Evolutionary conservation across 1,139 yeast genomes (phyloP), one percentile per base, ranked within the genome.

Genomic region (Candida neerlandica): DNA sequence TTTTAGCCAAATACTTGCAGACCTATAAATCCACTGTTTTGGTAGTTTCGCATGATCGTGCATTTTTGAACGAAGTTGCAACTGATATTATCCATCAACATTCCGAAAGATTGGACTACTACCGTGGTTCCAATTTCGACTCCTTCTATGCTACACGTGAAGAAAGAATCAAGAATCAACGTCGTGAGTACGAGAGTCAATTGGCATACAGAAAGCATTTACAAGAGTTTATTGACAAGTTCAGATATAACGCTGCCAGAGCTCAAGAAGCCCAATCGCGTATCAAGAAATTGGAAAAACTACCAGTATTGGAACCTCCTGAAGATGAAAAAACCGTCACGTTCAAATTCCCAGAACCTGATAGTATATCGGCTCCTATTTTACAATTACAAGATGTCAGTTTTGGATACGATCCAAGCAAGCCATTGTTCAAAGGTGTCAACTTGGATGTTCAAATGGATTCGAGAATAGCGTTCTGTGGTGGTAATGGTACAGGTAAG

Each of bases 401-500:
- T 0, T 94, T 95, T 64, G 96, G 97, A 34, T 94, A 94, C 68
- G 71, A 71, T 49, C 85, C 88, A 2, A 75, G 77, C 4, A 84
- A 84, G 56, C 71, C 87, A 16, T 67, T 81, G 52, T 74, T 94
- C 57, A 78, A 79, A 39, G 75, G 90, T 61, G 98, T 92, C 38
- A 96, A 91, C 59, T 70, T 94, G 57, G 96, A 91, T 58, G 90
- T 94, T 45, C 96, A 90, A 68, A 78, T 94, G 88, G 90, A 91
- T 61, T 91, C 97, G 3, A 82, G 99, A 69, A 88, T 94, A 58
- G 99, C 98, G 1, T 78, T 94, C 57, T 96, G 94, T 51, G 99
- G 99, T 80, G 98, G 97, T 57, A 94, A 94, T 68, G 99, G 99
- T 75, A 90, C 97, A 63, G 99, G 99, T 87, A 94, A 94, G 70